Evolutionary conservation across 139 green algal species (phyloP).

Genomic region (Closterium sp.): DNA sequence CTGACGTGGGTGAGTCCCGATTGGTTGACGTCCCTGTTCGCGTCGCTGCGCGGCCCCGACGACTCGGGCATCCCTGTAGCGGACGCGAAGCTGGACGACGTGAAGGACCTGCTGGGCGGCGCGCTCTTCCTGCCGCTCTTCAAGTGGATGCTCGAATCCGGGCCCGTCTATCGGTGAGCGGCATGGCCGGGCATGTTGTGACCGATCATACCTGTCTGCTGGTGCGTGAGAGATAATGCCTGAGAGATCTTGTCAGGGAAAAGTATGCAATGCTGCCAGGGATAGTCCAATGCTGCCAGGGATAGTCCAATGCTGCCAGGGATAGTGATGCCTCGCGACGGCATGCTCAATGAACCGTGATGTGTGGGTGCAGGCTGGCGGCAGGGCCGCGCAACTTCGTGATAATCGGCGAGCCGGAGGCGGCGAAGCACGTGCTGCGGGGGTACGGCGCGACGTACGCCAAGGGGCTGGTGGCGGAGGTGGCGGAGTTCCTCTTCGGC

Average conservation of each 20-base stretch:
- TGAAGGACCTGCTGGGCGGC: constrained; percentile 93
- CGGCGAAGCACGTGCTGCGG: constrained; percentile 92
- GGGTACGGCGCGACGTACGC: constrained; percentile 67
- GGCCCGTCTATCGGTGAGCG: constrained; percentile 84
- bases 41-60: constrained; percentile 29
- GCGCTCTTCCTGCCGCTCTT: constrained; percentile 81
- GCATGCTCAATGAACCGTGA: no score
- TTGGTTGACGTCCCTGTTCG: constrained; percentile 27
- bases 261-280: no score
- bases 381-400: constrained; percentile 47
- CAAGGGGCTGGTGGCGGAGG: constrained; percentile 91
- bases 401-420: constrained; percentile 70
- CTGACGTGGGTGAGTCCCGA: constrained; percentile 47
- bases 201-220: not conserved
- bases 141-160: constrained; percentile 72
- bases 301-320: no score
- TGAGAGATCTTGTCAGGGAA: no score
- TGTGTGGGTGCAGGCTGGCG: constrained; percentile 36
- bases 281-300: no score
- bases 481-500: constrained; percentile 94
- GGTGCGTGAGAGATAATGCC: not conserved
- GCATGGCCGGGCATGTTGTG: not conserved
- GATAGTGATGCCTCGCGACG: no score
- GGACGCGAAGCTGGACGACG: constrained; percentile 91
- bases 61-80: constrained; percentile 90